Evolutionary conservation across 352 stramenopile species (phyloP).

Genomic region (Phytophthora sp.): DNA sequence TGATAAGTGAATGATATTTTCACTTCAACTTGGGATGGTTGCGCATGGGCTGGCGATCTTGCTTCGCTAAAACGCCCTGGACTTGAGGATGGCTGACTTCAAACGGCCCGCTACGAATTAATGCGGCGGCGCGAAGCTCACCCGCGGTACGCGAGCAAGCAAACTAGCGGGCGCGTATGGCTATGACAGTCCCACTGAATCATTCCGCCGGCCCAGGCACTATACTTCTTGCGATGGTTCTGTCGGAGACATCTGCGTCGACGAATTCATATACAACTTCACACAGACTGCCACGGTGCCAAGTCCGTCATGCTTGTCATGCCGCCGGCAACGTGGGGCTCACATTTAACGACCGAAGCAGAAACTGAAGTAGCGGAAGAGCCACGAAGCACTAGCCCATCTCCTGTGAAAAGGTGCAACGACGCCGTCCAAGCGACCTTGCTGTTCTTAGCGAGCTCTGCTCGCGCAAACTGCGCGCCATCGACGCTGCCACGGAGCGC

Average conservation of each 20-base stretch:
- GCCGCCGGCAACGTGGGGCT: neutral
- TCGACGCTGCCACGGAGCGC: no score
- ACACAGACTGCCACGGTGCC: no score
- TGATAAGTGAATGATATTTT: neutral
- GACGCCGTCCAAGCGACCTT: no score
- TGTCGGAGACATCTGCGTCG: neutral
- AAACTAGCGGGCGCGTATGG: no score
- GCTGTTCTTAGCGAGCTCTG: no score
- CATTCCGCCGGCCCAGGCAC: constrained; percentile 30
- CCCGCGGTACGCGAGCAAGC: constrained; percentile 30
- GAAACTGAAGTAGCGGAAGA: constrained; percentile 12
- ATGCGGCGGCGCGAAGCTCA: constrained; percentile 32
- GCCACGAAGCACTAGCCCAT: neutral
- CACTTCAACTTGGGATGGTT: constrained; percentile 5
- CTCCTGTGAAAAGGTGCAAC: neutral
- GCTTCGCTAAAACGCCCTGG: neutral
- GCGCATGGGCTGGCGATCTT: constrained; percentile 1
- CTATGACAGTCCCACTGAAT: constrained; percentile 25
- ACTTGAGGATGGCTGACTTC: neutral
- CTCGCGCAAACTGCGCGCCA: no score
- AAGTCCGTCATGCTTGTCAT: neutral
- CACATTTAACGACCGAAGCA: constrained; percentile 1
- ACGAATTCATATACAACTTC: no score
- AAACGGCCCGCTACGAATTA: neutral
- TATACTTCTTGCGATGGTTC: constrained; percentile 4